A percentile compares a stretch with the other conserved stretches of the same genome.
phyloP scores from a whole-genome alignment of 2,329 filamentous ascomycete species.

The Xylariaceae sp. region DNA sequence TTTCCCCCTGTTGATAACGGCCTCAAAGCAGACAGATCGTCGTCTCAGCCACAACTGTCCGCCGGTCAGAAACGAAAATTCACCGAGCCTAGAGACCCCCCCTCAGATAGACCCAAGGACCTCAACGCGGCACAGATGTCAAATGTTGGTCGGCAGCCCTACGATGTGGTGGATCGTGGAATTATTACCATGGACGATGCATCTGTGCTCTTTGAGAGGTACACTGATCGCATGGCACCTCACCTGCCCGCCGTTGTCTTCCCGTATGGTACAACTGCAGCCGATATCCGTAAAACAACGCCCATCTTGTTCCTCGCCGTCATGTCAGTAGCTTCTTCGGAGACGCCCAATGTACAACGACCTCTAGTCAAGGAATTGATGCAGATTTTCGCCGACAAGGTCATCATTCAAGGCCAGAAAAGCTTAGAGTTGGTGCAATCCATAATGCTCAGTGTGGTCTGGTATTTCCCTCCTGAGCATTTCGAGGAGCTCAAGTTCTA shows the following conservation, averaged over 20 bases:
- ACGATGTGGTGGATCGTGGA: slow-evolving; percentile 65
- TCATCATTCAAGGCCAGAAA: slow-evolving; percentile 79
- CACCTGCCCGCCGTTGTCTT: slow-evolving; percentile 71
- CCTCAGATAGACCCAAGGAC: slow-evolving; percentile 33
- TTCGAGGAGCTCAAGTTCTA: slow-evolving; percentile 91
- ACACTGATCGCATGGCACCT: slow-evolving; percentile 64
- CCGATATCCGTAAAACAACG: slow-evolving; percentile 63
- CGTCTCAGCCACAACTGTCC: slow-evolving; percentile 17
- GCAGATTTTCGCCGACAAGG: slow-evolving; percentile 74
- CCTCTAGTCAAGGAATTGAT: slow-evolving; percentile 73
- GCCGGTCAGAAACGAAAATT: slow-evolving; percentile 52
- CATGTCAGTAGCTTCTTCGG: slow-evolving; percentile 69
- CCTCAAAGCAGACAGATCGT: slow-evolving; percentile 21
- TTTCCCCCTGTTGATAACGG: slow-evolving; percentile 25
- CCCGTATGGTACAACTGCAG: slow-evolving; percentile 57
- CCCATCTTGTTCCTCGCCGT: slow-evolving; percentile 75
- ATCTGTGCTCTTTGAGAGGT: slow-evolving; percentile 61
- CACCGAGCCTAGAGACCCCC: slow-evolving; percentile 34
- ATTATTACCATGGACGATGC: slow-evolving; percentile 64
- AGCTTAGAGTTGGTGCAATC: slow-evolving; percentile 83
- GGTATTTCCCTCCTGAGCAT: slow-evolving; percentile 84
- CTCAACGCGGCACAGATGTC: slow-evolving; percentile 29
- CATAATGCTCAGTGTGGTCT: slow-evolving; percentile 76
- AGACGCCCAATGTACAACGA: slow-evolving; percentile 63
- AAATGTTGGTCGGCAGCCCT: slow-evolving; percentile 34